Evolutionary conservation across 176 grass and related monocot species (phyloP).

Genomic region (Oryza punctata): DNA sequence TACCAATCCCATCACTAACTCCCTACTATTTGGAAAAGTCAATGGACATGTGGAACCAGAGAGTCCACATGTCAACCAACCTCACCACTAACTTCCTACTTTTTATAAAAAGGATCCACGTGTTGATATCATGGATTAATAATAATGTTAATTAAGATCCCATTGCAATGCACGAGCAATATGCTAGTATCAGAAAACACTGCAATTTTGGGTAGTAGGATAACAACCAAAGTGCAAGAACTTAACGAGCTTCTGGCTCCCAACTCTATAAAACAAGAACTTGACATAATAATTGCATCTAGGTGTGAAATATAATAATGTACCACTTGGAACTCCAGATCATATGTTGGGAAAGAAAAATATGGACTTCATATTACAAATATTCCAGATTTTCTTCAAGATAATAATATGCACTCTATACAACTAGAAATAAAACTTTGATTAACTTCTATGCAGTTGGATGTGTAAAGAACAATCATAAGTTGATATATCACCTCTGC

Average conservation of each 20-base stretch:
- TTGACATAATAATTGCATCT: not conserved
- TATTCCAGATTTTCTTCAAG: not conserved
- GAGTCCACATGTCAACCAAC: no score
- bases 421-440: not conserved
- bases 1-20: no score
- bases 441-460: not conserved
- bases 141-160: no score
- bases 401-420: slow-evolving; percentile 23
- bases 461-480: not conserved
- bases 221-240: slow-evolving; percentile 24
- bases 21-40: no score
- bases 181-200: not conserved
- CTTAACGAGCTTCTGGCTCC: not conserved
- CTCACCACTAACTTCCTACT: no score
- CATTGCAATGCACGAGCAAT: no score
- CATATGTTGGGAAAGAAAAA: slow-evolving; percentile 10
- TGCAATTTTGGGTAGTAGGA: not conserved
- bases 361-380: slow-evolving; percentile 1
- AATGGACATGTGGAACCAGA: no score
- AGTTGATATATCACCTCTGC: slow-evolving; percentile 13
- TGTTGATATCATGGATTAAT: no score
- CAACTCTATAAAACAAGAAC: slow-evolving; percentile 1
- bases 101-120: no score
- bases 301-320: not conserved
- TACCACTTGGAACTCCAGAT: not conserved